Conservation (phyloP, 805 yeast species). For the Ogataea pini region DNA sequence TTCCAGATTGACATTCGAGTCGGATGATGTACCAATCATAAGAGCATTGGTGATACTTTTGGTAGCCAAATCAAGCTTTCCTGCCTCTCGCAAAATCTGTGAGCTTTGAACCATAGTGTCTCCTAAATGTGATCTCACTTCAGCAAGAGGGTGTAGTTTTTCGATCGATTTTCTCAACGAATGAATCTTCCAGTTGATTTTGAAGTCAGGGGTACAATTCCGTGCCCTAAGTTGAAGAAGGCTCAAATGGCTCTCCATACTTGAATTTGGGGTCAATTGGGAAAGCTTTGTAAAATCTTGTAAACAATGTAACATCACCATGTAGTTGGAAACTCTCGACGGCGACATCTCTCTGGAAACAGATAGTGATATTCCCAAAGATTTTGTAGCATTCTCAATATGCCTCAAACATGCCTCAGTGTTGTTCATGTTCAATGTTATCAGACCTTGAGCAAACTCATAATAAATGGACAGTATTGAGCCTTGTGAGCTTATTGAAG, state of each 20-base stretch:
- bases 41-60: constrained; percentile 64
- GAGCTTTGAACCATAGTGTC: constrained; percentile 62
- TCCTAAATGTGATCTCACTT: constrained; percentile 38
- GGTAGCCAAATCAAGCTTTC: constrained; percentile 72
- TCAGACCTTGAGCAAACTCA: constrained; percentile 64
- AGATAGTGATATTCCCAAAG: constrained; percentile 62
- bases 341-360: constrained; percentile 51
- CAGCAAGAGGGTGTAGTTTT: constrained; percentile 27
- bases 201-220: constrained; percentile 39
- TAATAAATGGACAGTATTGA: constrained; percentile 57
- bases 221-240: constrained; percentile 24
- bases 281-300: constrained; percentile 54
- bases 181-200: constrained; percentile 47
- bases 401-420: constrained; percentile 37
- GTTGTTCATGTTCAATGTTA: constrained; percentile 42
- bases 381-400: constrained; percentile 51
- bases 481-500: constrained; percentile 43
- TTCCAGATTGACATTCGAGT: constrained; percentile 57
- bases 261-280: constrained; percentile 13
- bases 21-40: constrained; percentile 40
- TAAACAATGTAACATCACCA: constrained; percentile 60
- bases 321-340: constrained; percentile 46
- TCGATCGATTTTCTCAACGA: constrained; percentile 43
- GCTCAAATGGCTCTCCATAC: constrained; percentile 17
- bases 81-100: constrained; percentile 62